Evolutionary conservation across 257 asterid genomes (phyloP).

Genomic region (Cinchona pubescens): DNA sequence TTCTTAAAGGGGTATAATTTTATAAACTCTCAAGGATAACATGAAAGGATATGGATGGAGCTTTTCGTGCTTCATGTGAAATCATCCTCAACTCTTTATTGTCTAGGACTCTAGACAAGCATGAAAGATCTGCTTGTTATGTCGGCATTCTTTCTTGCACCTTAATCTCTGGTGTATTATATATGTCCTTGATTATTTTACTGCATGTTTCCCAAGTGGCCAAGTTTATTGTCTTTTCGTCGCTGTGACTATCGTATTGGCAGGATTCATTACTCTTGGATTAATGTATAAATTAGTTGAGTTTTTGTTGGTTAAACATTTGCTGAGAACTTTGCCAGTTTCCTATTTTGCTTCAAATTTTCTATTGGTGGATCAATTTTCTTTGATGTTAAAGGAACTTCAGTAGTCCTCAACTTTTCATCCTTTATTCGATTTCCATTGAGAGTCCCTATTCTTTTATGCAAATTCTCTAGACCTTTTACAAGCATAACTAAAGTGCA

Average conservation of each 20-base stretch:
- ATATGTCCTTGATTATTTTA: background rate
- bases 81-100: background rate
- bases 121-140: background rate
- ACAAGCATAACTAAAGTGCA: background rate
- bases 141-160: background rate
- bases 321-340: too few relatives aligned
- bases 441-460: background rate
- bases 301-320: background rate
- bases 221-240: background rate
- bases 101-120: background rate
- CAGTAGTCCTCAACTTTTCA: conserved; percentile 1
- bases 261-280: too few relatives aligned
- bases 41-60: background rate
- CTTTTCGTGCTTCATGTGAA: background rate
- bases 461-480: background rate
- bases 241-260: background rate
- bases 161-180: background rate
- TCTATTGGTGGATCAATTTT: background rate
- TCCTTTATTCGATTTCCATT: background rate
- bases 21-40: background rate
- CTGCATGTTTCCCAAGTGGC: background rate
- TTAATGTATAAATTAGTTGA: background rate
- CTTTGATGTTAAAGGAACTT: background rate
- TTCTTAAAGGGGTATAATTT: background rate
- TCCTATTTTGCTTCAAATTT: background rate